Evolutionary conservation across 805 yeast genomes (phyloP), one percentile per base, ranked within the genome.

Genomic region (Candida fluviatilis): DNA sequence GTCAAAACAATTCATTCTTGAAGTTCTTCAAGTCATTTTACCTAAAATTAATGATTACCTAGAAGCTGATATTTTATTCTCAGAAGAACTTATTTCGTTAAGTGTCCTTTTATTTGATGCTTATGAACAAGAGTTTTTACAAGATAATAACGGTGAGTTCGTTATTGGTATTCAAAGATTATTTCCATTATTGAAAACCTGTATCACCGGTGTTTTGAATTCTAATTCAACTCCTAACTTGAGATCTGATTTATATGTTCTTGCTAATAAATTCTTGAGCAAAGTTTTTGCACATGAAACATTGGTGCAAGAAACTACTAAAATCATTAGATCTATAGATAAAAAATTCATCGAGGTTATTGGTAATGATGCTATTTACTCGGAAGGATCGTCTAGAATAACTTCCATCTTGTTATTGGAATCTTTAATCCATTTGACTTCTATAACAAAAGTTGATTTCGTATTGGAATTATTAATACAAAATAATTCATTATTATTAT

Each of bases 1-100:
- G 6, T 58, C 62, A n/a, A 67, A 82, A 34, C 67, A 78, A 0
- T 83, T 91, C 51, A 78, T 88, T 38, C 60, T 87, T 14, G 95
- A 84, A 48, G 76, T 86, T 2, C 79, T 89, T 45, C 95, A 87
- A 49, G 68, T 76, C 3, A 69, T 87, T 17, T 70, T 87, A 15
- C 95, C 95, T 2, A 83, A 79, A 51, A 75, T 89, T 34, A 80
- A 80, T 47, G 86, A 80, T 41, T 89, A 82, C 58, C 72, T 87
- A 38, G 87, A 81, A 34, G 58, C 67, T 18, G 85, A 85, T 50
- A 66, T 80, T 3, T 56, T 65, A 5, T 84, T 80, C 53, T 81
- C 95, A 1, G 86, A 81, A 52, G 91, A 84, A 41, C 62, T 89
- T 37, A 82, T 87, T 2, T 82, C 95, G 0, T 62, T 89, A 36